Percentiles rank a stretch among this genome's conserved stretches.
Evolutionary conservation across 2,329 filamentous ascomycete genomes (phyloP).

Genomic region (Zasmidium citrigriseum): DNA sequence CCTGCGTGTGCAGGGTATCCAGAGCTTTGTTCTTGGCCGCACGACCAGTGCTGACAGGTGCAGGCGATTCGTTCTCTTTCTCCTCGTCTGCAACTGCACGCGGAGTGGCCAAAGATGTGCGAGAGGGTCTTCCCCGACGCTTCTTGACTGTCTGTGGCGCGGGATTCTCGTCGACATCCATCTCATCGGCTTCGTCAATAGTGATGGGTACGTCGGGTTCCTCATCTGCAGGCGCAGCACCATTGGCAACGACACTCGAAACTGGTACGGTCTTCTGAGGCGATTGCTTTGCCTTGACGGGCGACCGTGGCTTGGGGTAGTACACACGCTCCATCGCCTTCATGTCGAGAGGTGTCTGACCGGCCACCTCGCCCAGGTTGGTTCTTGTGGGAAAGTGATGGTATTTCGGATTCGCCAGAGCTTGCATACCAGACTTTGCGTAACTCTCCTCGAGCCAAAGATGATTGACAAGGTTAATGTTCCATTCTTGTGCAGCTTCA

Average conservation of each 20-base stretch:
- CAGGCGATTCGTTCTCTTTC: slow-evolving; percentile 84
- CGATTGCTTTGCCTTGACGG: slow-evolving; percentile 28
- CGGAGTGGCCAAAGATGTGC: slow-evolving; percentile 28
- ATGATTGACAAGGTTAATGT: slow-evolving; percentile 86
- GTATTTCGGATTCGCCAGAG: slow-evolving; percentile 72
- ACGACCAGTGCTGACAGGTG: slow-evolving; percentile 68
- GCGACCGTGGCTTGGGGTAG: slow-evolving; percentile 42
- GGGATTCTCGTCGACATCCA: slow-evolving; percentile 24
- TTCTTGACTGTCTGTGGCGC: slow-evolving; percentile 28
- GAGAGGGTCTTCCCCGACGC: slow-evolving; percentile 27
- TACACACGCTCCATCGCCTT: slow-evolving; percentile 71
- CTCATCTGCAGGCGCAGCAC: not conserved
- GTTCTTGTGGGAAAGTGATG: slow-evolving; percentile 84
- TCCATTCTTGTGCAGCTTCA: slow-evolving; percentile 88
- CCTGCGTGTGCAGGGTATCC: slow-evolving; percentile 54
- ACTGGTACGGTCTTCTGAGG: slow-evolving; percentile 24
- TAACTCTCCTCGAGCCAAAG: slow-evolving; percentile 98
- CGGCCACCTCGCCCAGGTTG: slow-evolving; percentile 89
- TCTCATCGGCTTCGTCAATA: slow-evolving; percentile 23
- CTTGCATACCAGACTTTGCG: slow-evolving; percentile 77
- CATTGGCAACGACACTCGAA: slow-evolving; percentile 17
- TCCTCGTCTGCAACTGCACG: slow-evolving; percentile 40
- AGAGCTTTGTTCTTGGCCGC: slow-evolving; percentile 86
- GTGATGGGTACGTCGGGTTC: slow-evolving; percentile 13
- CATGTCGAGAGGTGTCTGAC: slow-evolving; percentile 80